Conservation (phyloP, 768 basidiomycete species). For the Auricularia sp. region DNA sequence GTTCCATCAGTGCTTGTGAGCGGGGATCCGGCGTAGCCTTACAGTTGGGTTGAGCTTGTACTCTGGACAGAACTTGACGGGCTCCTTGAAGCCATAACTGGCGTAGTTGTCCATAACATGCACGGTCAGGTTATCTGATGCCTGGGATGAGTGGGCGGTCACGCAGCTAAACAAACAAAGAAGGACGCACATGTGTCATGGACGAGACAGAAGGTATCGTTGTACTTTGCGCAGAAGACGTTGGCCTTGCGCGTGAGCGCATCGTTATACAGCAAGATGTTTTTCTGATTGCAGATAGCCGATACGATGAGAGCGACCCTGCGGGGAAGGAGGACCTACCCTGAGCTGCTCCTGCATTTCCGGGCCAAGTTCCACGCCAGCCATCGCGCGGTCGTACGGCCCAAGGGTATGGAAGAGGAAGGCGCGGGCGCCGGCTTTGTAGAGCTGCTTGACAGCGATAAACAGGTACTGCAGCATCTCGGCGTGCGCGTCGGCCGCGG, state of each 20-base stretch:
- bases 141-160: not conserved
- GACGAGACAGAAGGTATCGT: not conserved
- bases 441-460: not conserved
- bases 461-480: not conserved
- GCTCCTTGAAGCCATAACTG: not conserved
- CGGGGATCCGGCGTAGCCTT: not conserved
- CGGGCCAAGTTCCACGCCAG: not conserved
- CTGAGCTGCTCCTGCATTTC: not conserved
- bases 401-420: not conserved
- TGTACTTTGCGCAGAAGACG: not conserved
- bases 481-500: not conserved
- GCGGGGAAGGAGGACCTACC: not conserved
- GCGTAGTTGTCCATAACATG: not conserved
- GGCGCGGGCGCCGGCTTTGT: not conserved
- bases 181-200: not conserved
- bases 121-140: not conserved
- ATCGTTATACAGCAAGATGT: not conserved
- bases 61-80: not conserved
- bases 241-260: not conserved
- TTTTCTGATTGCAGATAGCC: not conserved
- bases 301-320: too few species aligned
- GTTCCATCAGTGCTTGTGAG: not conserved
- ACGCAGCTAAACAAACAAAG: not conserved
- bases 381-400: not conserved
- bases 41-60: not conserved